Percentiles rank a stretch among this genome's conserved stretches.
phyloP scores from a whole-genome alignment of 164 flowering plant genomes.

The Liquidambar formosana region DNA sequence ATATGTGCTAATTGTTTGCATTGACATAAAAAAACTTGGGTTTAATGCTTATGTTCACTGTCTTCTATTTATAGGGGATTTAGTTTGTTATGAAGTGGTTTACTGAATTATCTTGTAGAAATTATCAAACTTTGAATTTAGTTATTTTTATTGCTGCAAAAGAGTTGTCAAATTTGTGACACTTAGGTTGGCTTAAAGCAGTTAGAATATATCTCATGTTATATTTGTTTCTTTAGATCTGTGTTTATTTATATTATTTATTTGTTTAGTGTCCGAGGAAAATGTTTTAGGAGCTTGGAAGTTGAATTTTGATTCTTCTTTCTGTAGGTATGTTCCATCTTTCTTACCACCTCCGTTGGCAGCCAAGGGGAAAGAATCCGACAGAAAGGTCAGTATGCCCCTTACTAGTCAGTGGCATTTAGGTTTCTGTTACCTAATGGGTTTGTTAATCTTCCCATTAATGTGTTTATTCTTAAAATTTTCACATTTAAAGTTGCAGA shows the following conservation, averaged over 20 bases:
- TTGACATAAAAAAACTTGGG: too few relatives aligned
- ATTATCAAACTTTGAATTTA: too few relatives aligned
- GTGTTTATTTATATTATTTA: not conserved
- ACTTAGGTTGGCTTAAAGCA: too few relatives aligned
- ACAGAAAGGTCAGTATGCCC: conserved; percentile 62
- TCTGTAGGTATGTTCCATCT: conserved; percentile 95
- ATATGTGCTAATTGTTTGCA: too few relatives aligned
- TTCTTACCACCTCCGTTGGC: conserved; percentile 91
- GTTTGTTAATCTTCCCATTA: not conserved
- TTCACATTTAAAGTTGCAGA: conserved; percentile 35
- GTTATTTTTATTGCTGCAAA: too few relatives aligned
- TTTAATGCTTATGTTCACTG: too few relatives aligned
- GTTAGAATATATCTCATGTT: too few relatives aligned
- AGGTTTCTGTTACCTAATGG: not conserved
- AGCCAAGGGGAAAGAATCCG: conserved; percentile 80
- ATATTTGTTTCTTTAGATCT: not conserved
- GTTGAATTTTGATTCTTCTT: conserved; percentile 11
- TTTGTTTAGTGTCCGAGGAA: not conserved
- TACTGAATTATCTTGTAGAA: too few relatives aligned
- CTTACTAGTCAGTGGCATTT: not conserved
- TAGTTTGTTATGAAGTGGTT: too few relatives aligned
- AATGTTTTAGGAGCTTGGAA: conserved; percentile 11
- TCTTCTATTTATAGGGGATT: too few relatives aligned
- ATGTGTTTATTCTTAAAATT: conserved; percentile 1
- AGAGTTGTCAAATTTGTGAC: too few relatives aligned